A percentile compares a stretch with the other conserved stretches of the same genome.
Evolutionary conservation across 306 rosid species (phyloP).

Genomic region (Delonix regia): DNA sequence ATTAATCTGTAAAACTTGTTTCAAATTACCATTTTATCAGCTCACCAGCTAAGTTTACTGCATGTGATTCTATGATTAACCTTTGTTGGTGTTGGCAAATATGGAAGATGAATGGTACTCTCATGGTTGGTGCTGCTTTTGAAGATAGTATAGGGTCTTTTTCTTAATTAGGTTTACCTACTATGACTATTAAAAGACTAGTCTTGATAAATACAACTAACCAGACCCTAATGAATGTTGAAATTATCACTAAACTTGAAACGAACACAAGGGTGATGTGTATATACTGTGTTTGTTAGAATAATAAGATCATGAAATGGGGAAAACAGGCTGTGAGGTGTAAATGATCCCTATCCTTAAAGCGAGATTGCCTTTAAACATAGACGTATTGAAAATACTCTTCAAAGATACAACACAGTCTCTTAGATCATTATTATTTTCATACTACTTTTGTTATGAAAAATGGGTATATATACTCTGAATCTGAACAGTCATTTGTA

Average conservation of each 20-base stretch:
- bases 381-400: no score
- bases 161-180: conserved; percentile 27
- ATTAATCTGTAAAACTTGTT: background rate
- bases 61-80: background rate
- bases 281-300: background rate
- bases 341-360: no score
- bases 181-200: background rate
- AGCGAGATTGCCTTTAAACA: no score
- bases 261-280: background rate
- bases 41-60: background rate
- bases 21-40: background rate
- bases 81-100: conserved; percentile 14
- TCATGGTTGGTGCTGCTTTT: conserved; percentile 36
- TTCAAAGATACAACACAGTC: no score
- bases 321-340: no score
- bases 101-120: conserved; percentile 37
- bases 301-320: no score
- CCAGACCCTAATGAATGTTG: background rate
- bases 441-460: no score
- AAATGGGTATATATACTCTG: no score
- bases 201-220: background rate
- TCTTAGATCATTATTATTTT: no score
- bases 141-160: conserved; percentile 29
- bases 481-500: no score
- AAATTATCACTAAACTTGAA: background rate